Base-by-base conservation (phyloP, 1,284 basidiomycete genomes). In the Pseudozyma hubeiensis region DNA sequence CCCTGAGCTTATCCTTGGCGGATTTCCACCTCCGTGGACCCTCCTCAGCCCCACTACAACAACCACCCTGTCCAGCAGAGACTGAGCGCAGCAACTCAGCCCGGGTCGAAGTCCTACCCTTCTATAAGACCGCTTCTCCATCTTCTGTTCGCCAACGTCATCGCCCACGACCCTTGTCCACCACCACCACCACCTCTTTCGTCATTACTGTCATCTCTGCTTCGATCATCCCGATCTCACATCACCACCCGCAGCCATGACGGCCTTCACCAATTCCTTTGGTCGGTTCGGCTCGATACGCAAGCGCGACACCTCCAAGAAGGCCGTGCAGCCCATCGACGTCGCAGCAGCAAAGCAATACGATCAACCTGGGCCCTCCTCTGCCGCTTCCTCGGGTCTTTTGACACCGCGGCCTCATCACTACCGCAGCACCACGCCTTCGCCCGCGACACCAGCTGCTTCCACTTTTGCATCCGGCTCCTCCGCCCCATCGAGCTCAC, bases 311-410 rank as follows among this genome's bases (percentile, higher is more conserved):
- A 45, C 58, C 31, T 57, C 45, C n/a, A 57, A 49, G 24, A 64
- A 58, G 30, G 14, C 45, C 3, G 64, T 64, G n/a, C 50, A 69
- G 53, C 67, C 67, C 45, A 70, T 70, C 67, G 61, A 70, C 30
- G 67, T 70, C 33, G 67, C 56, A 24, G 67, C 67, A 5, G 67
- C 67, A 16, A 58, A 70, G 47, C 56, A 61, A 34, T 64, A 64
- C 46, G 6, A 47, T 7, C 48, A 53, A 13, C 47, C 56, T 7
- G 58, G 57, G 24, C 62, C 62, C 10, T 64, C 57, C n/a, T 69
- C 66, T 10, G 53, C 64, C 7, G 43, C 64, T 48, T 69, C 62
- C 17, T 39, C 49, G 7, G 61, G 48, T 53, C 39, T 70, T 24
- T 45, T 64, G 19, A 61, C 58, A 1, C 57, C 67, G 24, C 43